These are phyloP conservation scores for Exobasidium rhododendri DNA, from an alignment of 1,284 basidiomycete genomes.

Conservation along the genomic window DNA sequence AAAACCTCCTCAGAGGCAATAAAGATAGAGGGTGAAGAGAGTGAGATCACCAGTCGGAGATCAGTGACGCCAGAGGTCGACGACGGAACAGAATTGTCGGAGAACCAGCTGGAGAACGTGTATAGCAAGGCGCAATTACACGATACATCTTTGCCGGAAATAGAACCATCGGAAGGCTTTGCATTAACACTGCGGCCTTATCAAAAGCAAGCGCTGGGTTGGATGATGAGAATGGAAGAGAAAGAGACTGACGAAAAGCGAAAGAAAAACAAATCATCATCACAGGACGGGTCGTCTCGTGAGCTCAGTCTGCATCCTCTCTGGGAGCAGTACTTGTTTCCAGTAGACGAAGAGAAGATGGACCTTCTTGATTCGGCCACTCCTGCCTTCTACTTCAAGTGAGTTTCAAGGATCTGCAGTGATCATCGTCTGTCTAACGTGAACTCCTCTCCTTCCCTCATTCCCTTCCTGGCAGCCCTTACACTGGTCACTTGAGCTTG, in stretches of 20 bases:
- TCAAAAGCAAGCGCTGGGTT: constrained; percentile 92
- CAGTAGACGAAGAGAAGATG: constrained; percentile 24
- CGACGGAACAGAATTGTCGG: constrained; percentile 46
- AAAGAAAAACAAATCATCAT: neutral
- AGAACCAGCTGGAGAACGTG: constrained; percentile 36
- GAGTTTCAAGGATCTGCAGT: no score
- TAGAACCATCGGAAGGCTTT: constrained; percentile 78
- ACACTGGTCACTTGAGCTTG: constrained; percentile 82
- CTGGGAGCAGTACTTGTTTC: constrained; percentile 75
- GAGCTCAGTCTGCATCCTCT: constrained; percentile 76
- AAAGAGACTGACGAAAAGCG: constrained; percentile 11
- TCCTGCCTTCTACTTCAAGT: constrained; percentile 34
- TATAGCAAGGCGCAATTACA: constrained; percentile 68
- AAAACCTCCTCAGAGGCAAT: constrained; percentile 29
- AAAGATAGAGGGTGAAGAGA: constrained; percentile 27
- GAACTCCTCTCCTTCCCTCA: no score
- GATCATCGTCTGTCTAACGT: no score
- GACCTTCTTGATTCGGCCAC: constrained; percentile 23
- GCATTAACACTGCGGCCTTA: constrained; percentile 73
- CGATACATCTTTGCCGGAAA: constrained; percentile 72
- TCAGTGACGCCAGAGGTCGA: constrained; percentile 27
- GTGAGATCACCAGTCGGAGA: constrained; percentile 6
- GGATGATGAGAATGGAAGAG: constrained; percentile 86
- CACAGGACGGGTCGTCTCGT: constrained; percentile 10
- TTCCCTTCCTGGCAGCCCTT: constrained; percentile 19